Evolutionary conservation across 306 rosid species (phyloP).

Genomic region (Fragaria iinumae): DNA sequence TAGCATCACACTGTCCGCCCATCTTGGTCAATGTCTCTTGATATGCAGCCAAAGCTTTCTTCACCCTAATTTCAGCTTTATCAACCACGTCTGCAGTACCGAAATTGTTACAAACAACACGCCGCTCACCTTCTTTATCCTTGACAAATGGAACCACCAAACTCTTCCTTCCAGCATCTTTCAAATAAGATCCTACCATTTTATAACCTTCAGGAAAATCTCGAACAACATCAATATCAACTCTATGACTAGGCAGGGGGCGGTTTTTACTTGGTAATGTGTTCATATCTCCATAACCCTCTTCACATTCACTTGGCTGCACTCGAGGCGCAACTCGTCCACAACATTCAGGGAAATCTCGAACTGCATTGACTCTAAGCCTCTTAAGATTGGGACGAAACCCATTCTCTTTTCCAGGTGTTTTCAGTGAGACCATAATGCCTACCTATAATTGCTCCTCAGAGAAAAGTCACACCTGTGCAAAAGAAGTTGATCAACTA

Average conservation of each 20-base stretch:
- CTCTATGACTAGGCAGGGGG: not conserved
- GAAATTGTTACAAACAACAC: not conserved
- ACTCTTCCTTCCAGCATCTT: not conserved
- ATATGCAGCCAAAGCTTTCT: slow-evolving; percentile 21
- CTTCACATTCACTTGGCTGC: not conserved
- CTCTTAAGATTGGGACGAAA: not conserved
- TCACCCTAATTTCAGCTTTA: slow-evolving; percentile 22
- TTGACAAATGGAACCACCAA: not conserved
- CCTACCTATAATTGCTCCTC: not conserved
- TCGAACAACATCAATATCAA: not conserved
- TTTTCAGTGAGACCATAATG: not conserved
- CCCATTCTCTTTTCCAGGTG: not conserved
- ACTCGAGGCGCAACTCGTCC: not conserved
- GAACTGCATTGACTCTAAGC: not conserved
- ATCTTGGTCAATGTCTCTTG: not conserved
- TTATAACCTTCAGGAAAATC: not conserved
- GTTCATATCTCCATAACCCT: not conserved
- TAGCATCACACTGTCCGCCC: not conserved
- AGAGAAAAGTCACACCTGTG: not conserved
- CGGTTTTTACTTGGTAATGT: not conserved
- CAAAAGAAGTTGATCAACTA: not conserved
- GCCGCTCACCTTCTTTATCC: not conserved
- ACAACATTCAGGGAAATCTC: slow-evolving; percentile 9
- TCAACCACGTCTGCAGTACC: not conserved
- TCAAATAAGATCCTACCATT: not conserved